Base-by-base conservation (phyloP, 257 asterid species). In the Echites panduratus region DNA sequence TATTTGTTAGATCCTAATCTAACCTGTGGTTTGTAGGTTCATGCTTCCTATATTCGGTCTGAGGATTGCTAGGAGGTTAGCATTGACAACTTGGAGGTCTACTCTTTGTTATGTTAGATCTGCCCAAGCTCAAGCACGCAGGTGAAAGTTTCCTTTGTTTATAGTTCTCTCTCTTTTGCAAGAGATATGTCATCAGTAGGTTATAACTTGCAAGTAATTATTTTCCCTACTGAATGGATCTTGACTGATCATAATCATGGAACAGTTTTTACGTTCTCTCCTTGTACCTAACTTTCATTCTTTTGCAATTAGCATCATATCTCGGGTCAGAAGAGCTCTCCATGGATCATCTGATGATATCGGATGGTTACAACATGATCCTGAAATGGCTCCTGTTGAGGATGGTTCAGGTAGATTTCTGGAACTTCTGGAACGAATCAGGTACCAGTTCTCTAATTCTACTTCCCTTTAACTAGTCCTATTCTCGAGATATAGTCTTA, bases 291-390 rank as follows among this genome's bases (percentile, higher is more conserved):
- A 59, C n/a, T 69, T 65, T 73, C 75, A 38, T 43, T 32, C 22
- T 65, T 73, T 70, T 71, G 57, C 41, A 0, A 68, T 69, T 76
- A 94, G 98, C 50, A 9, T 87, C 72, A 72, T 81, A 68, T 83
- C 86, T 40, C 88, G 95, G 72, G 79, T 89, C 29, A 53, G 81
- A 66, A 88, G 48, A 80, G 82, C 96, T 61, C 82, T 89, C 76
- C 89, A 54, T 70, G 98, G 98, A 56, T 94, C 98, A 74, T 87
- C 96, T 69, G 89, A 84, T 83, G 98, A 91, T 78, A 91, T 94
- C 76, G 98, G 98, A 52, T 94, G 98, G 98, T 74, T 94, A 75
- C 97, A 89, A 80, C 73, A 72, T 67, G 87, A 86, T 72, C 88
- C 93, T 35, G 91, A 80, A 73, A 85, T 87, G 93, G 89, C 93